phyloP scores from a whole-genome alignment of 2,329 filamentous ascomycete species.

The Ophiostoma sp. region DNA sequence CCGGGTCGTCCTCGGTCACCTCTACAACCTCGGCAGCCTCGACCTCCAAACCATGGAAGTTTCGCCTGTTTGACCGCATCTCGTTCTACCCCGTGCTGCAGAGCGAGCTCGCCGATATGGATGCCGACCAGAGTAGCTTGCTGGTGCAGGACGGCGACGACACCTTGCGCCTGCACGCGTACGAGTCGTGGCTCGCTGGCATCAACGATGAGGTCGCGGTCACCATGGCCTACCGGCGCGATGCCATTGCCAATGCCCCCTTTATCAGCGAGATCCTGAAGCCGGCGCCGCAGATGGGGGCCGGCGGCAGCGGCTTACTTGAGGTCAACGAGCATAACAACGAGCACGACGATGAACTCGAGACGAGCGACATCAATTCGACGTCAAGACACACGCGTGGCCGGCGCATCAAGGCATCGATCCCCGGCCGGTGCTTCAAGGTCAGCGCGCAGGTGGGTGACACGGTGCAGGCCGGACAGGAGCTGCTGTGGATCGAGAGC shows the following conservation, averaged over 20 bases:
- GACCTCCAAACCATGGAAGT: constrained; percentile 36
- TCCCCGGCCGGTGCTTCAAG: constrained; percentile 49
- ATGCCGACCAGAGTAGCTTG: constrained; percentile 25
- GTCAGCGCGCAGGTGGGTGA: constrained; percentile 28
- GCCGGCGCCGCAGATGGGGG: background rate
- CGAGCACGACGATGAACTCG: no score
- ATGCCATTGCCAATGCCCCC: constrained; percentile 1
- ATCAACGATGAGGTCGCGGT: constrained; percentile 1
- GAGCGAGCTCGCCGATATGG: constrained; percentile 29
- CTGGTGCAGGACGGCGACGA: background rate
- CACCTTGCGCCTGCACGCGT: constrained; percentile 21
- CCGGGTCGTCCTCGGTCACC: background rate
- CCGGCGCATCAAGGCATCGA: constrained; percentile 34
- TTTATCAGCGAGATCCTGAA: background rate
- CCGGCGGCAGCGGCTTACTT: background rate
- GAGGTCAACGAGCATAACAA: no score
- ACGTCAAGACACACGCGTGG: background rate
- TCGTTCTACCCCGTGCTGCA: constrained; percentile 31
- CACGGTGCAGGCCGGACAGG: constrained; percentile 35
- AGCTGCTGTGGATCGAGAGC: constrained; percentile 45
- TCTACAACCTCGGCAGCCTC: background rate
- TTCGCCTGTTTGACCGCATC: constrained; percentile 35
- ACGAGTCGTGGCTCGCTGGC: constrained; percentile 24
- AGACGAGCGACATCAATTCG: no score
- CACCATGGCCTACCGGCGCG: constrained; percentile 1